Evolutionary conservation across 441 rosid species (phyloP).

Genomic region (Theobroma grandiflorum): DNA sequence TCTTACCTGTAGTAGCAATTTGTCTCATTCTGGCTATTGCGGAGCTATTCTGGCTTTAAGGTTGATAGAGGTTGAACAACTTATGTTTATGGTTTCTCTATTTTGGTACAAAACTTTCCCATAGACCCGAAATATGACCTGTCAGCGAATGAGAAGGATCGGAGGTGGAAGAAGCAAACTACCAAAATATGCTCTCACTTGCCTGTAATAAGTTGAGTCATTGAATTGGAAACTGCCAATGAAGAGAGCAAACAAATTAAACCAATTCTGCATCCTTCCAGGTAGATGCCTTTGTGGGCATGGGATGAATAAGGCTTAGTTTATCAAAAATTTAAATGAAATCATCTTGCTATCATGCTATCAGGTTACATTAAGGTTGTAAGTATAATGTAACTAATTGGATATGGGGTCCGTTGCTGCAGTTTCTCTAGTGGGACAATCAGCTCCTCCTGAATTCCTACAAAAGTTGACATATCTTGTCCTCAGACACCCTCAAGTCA

Average conservation of each 20-base stretch:
- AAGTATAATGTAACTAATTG: background rate
- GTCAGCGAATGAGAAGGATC: background rate
- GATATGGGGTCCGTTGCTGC: constrained; percentile 33
- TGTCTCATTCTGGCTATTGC: background rate
- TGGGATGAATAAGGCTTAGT: background rate
- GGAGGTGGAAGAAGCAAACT: background rate
- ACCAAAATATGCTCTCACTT: background rate
- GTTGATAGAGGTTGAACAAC: background rate
- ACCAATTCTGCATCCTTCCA: background rate
- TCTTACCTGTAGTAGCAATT: background rate
- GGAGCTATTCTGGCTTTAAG: background rate
- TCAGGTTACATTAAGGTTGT: background rate
- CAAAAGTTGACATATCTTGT: constrained; percentile 79
- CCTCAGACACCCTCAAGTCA: constrained; percentile 59
- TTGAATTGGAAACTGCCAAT: background rate
- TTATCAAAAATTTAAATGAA: background rate
- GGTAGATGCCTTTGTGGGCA: background rate
- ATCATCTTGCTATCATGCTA: background rate
- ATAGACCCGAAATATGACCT: background rate
- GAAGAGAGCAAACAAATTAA: background rate
- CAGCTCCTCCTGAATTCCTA: constrained; percentile 65
- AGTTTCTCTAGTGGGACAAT: constrained; percentile 69
- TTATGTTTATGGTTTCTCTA: too few relatives aligned
- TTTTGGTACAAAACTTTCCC: background rate
- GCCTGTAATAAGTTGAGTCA: background rate